These are phyloP conservation scores for Harringtonia aguacate DNA, from an alignment of 2,329 filamentous ascomycete species.

Conservation along the genomic window DNA sequence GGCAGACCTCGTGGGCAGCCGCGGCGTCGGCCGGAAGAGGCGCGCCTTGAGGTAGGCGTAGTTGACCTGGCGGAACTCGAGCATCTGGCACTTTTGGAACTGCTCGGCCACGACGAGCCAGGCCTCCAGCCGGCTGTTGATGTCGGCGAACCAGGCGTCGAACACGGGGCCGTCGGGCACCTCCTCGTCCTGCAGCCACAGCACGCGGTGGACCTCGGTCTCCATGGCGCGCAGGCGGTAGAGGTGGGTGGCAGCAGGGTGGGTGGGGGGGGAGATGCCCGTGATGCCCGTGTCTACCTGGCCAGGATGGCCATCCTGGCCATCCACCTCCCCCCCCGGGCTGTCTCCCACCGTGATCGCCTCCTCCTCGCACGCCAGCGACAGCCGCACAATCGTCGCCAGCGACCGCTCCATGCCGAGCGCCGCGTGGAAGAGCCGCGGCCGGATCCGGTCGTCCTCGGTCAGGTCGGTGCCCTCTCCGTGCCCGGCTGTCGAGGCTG, in stretches of 20 bases:
- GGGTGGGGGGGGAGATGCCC: not conserved
- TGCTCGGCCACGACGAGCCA: not conserved
- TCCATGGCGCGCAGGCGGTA: slow-evolving; percentile 1
- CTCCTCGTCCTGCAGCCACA: slow-evolving; percentile 1
- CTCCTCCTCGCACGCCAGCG: not conserved
- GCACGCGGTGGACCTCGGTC: slow-evolving; percentile 1
- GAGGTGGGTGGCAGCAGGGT: not conserved
- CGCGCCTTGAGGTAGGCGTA: slow-evolving; percentile 1
- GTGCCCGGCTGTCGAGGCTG: not conserved
- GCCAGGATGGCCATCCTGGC: too few relatives aligned
- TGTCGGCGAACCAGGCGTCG: not conserved
- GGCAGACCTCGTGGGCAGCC: not conserved
- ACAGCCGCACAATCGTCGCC: not conserved
- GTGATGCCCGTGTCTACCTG: too few relatives aligned
- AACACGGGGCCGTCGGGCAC: not conserved
- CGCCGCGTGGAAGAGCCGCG: not conserved
- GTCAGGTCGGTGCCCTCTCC: not conserved
- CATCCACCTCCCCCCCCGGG: too few relatives aligned
- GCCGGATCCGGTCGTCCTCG: not conserved
- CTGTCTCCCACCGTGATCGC: too few relatives aligned
- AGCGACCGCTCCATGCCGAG: slow-evolving; percentile 1
- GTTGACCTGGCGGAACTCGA: not conserved
- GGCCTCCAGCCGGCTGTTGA: not conserved
- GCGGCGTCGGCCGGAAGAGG: not conserved
- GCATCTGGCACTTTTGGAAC: not conserved